These are phyloP conservation scores for Backusella mclennaniae DNA, from an alignment of 192 early-diverging fungal genomes.

Conservation along the genomic window DNA sequence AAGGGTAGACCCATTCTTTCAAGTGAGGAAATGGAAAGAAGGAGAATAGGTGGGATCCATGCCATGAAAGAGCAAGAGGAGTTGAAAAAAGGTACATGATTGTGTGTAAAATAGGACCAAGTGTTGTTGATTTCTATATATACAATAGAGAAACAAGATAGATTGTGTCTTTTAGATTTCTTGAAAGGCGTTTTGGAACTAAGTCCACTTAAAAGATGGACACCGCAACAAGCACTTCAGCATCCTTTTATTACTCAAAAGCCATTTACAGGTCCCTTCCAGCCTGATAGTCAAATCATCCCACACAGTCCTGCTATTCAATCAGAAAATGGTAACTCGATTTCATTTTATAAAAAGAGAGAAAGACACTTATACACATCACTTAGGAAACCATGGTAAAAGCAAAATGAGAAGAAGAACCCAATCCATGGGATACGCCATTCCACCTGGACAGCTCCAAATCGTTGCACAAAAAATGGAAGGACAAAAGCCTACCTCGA, in stretches of 20 bases:
- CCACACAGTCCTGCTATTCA: neutral
- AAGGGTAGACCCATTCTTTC: neutral
- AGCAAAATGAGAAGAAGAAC: neutral
- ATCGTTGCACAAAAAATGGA: neutral
- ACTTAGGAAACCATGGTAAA: neutral
- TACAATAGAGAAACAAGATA: slow-evolving; percentile 61
- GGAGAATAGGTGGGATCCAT: neutral
- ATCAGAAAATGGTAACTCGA: neutral
- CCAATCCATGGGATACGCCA: neutral
- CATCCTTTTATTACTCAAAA: slow-evolving; percentile 97
- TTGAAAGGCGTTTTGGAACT: slow-evolving; percentile 81
- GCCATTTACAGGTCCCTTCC: slow-evolving; percentile 67
- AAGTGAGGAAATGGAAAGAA: slow-evolving; percentile 3
- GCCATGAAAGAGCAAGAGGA: slow-evolving; percentile 3
- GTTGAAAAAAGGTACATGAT: neutral
- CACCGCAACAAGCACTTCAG: slow-evolving; percentile 87
- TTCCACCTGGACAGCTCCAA: neutral
- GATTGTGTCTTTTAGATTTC: slow-evolving; percentile 87
- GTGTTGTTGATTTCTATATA: neutral
- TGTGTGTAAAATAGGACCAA: neutral
- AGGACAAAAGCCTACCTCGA: neutral
- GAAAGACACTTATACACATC: neutral
- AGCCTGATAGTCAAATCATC: slow-evolving; percentile 35
- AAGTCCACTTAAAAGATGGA: slow-evolving; percentile 93
- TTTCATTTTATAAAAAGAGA: neutral